phyloP scores from a whole-genome alignment of 108 stramenopile genomes.

The Cylindrotheca closterium region DNA sequence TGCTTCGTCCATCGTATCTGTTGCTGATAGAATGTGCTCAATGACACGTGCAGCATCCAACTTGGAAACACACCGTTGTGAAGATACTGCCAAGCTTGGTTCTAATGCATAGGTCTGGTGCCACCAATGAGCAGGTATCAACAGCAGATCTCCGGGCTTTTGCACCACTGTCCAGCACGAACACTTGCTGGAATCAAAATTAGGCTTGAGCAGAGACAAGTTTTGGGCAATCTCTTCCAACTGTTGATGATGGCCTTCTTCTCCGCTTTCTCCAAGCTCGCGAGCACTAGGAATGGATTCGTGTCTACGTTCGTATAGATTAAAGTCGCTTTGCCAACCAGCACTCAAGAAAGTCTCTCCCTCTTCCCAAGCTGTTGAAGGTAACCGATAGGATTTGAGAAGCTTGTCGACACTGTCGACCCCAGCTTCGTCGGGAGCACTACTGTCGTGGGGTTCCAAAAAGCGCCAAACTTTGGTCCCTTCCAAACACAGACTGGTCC shows the following conservation, averaged over 20 bases:
- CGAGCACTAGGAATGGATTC: slow-evolving; percentile 28
- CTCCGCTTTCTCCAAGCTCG: slow-evolving; percentile 19
- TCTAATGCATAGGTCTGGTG: slow-evolving; percentile 64
- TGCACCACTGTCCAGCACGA: slow-evolving; percentile 37
- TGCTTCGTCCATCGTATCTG: neutral
- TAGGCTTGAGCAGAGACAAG: neutral
- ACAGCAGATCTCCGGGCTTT: slow-evolving; percentile 54
- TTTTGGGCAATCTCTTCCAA: slow-evolving; percentile 21
- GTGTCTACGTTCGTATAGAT: slow-evolving; percentile 20
- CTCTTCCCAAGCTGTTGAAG: slow-evolving; percentile 55
- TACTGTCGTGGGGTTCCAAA: slow-evolving; percentile 23
- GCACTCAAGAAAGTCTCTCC: slow-evolving; percentile 35
- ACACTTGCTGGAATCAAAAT: neutral
- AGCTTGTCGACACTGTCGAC: slow-evolving; percentile 24
- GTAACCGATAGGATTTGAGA: slow-evolving; percentile 46
- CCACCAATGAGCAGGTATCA: slow-evolving; percentile 66
- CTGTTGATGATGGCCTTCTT: slow-evolving; percentile 11
- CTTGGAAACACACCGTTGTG: slow-evolving; percentile 44
- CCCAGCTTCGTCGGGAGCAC: neutral
- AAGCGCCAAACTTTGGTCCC: slow-evolving; percentile 73
- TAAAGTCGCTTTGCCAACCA: slow-evolving; percentile 68
- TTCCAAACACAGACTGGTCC: slow-evolving; percentile 60
- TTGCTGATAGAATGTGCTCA: neutral
- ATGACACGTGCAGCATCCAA: neutral
- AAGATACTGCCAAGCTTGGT: slow-evolving; percentile 55